These are phyloP conservation scores for Oidium heveae DNA, from an alignment of 2,329 filamentous ascomycete genomes.

Conservation along the genomic window DNA sequence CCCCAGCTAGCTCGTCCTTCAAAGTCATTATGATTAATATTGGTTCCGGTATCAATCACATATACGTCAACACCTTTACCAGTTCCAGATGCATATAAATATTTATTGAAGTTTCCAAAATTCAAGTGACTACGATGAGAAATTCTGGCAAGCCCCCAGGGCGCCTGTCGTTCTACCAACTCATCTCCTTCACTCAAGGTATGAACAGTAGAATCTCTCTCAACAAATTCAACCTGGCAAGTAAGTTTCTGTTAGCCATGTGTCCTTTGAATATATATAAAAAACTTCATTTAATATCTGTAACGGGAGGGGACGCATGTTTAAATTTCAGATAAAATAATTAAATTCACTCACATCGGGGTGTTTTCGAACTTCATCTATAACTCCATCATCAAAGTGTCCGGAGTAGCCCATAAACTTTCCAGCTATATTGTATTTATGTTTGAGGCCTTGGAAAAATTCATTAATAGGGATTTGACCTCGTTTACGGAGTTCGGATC, in stretches of 20 bases:
- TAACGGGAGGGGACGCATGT: too few species aligned
- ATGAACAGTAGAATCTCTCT: slow-evolving; percentile 82
- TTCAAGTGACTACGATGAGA: slow-evolving; percentile 72
- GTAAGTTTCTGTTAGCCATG: too few species aligned
- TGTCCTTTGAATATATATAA: neutral
- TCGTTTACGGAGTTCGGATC: slow-evolving; percentile 79
- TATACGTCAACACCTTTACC: slow-evolving; percentile 98
- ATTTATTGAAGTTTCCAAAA: slow-evolving; percentile 95
- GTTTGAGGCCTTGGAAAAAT: slow-evolving; percentile 67
- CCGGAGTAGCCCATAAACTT: slow-evolving; percentile 78
- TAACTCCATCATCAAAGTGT: slow-evolving; percentile 79
- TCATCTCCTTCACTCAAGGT: slow-evolving; percentile 28
- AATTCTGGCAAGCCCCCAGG: slow-evolving; percentile 97
- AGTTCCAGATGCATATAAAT: slow-evolving; percentile 69
- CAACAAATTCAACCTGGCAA: slow-evolving; percentile 74
- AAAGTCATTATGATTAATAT: slow-evolving; percentile 83
- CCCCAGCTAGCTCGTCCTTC: slow-evolving; percentile 91
- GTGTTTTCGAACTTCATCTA: slow-evolving; percentile 82
- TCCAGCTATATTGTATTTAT: slow-evolving; percentile 80
- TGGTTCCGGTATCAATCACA: slow-evolving; percentile 94
- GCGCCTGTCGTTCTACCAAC: slow-evolving; percentile 47
- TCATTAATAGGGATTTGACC: slow-evolving; percentile 45
- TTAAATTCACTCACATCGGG: slow-evolving; percentile 95
- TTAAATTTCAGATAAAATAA: too few species aligned
- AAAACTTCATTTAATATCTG: too few species aligned